phyloP scores from a whole-genome alignment of 495 filamentous ascomycete genomes.

The Penicillium nucicola region DNA sequence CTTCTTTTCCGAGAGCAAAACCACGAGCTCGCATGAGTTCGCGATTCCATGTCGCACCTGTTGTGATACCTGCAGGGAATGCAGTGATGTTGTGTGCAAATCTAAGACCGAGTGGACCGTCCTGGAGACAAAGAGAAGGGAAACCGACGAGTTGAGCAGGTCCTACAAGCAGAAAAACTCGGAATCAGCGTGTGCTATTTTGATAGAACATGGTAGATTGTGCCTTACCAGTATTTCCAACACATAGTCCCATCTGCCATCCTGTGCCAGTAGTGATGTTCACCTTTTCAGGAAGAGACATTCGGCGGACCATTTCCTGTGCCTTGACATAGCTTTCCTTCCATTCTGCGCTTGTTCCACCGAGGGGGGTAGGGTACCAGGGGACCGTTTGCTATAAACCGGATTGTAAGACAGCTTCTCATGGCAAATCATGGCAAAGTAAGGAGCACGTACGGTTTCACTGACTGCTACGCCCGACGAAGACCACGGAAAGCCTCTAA shows the following conservation, averaged over 20 bases:
- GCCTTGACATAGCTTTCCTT: slow-evolving; percentile 79
- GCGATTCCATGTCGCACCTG: slow-evolving; percentile 84
- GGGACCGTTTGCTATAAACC: slow-evolving; percentile 51
- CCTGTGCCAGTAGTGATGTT: slow-evolving; percentile 92
- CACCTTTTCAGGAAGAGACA: slow-evolving; percentile 90
- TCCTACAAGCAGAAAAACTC: slow-evolving; percentile 28
- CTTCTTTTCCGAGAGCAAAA: slow-evolving; percentile 64
- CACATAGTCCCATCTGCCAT: slow-evolving; percentile 86
- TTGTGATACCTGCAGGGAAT: slow-evolving; percentile 80
- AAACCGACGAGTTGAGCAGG: slow-evolving; percentile 69
- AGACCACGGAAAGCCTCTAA: slow-evolving; percentile 13
- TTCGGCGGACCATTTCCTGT: slow-evolving; percentile 67
- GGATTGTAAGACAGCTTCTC: slow-evolving; percentile 2
- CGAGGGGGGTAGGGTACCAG: slow-evolving; percentile 81
- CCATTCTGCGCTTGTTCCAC: slow-evolving; percentile 75
- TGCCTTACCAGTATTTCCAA: slow-evolving; percentile 71
- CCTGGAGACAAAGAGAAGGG: slow-evolving; percentile 83
- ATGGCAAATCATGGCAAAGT: not conserved
- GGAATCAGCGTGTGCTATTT: not conserved
- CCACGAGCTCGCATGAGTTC: slow-evolving; percentile 74
- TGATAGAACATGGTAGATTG: not conserved
- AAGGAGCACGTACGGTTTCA: slow-evolving; percentile 18
- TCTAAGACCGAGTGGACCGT: slow-evolving; percentile 80
- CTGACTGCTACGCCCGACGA: not conserved
- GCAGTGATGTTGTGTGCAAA: slow-evolving; percentile 75